Evolutionary conservation across 1,284 basidiomycete genomes (phyloP), one percentile per base, ranked within the genome.

Genomic region (Ganoderma sinense): DNA sequence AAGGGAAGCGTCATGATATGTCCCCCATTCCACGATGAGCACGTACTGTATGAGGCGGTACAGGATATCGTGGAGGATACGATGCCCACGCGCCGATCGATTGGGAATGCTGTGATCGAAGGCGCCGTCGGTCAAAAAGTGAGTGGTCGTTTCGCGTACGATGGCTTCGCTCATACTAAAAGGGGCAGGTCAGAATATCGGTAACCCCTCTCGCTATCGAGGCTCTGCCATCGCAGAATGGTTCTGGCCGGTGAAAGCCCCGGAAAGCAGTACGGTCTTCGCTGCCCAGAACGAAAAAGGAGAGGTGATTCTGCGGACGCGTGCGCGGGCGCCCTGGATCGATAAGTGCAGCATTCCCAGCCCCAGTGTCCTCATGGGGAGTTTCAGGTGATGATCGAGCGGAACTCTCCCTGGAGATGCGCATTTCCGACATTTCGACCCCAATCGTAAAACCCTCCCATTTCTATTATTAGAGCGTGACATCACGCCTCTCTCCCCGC

Each of bases 371-470:
- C 66, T 58, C 64, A 62, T 66, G 64, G 36, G 40, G 70, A 16
- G 56, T 48, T 71, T n/a, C 70, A 73, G 71, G 68, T 71, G 70
- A 67, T 71, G 70, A 74, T 74, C 70, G 65, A 53, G 59, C 51
- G 61, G 23, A 31, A 23, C 64, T 43, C 51, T 66, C 60, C 62
- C 40, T 64, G 58, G 39, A 69, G 58, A 62, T 59, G 66, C 40
- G 36, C 58, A 39, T 39, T n/a, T 53, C 63, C 62, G 60, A 60
- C 62, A 66, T 55, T 56, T 59, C 56, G 10, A 40, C 31, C 71
- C 62, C 62, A 58, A 48, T 67, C 40, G 66, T 43, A 59, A 66
- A 65, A 62, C 48, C 53, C 26, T 33, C 45, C 31, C 62, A 65
- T 55, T 56, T 20, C 70, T 73, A 74, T 72, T 70, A 62, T 64